Evolutionary conservation across 2,329 filamentous ascomycete genomes (phyloP), one percentile per base, ranked within the genome.

Genomic region (Colletotrichum caudatum): DNA sequence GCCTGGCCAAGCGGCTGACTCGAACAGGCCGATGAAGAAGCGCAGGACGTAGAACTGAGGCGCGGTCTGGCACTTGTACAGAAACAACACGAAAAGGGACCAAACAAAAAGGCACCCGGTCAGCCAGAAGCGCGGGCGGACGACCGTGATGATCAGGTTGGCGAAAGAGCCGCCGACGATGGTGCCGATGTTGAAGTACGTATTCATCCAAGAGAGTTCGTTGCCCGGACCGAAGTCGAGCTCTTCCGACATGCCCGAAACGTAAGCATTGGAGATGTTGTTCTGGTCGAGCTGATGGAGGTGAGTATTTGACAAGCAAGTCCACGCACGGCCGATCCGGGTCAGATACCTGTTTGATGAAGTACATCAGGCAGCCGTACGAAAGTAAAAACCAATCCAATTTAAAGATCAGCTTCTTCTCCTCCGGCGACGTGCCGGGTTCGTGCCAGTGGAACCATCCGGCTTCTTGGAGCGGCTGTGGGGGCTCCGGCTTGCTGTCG

Each of bases 1-100:
- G 35, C 87, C 88, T 0, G 88, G 87, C 57, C 85, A 87, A 58
- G 88, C 88, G 0, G 86, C 85, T 9, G 84, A 84, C 76, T 89
- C 88, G 51, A 88, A 84, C 0, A 88, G 76, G 57, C 88, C 88
- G 39, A 89, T 83, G 54, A 88, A 81, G 68, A 89, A 85, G 8
- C 89, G 83, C 0, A 90, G 79, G 2, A 83, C 83, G 26, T 85
- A 85, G 39, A 85, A 80, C 29, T 84, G 78, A 7, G 75, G 60
- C 0, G 80, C 83, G 1, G 73, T 81, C 26, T 81, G 76, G 58
- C 78, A 82, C 11, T 82, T 81, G 48, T 79, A 84, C 8, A 84
- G 79, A 37, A 82, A 82, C 14, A 84, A 72, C 1, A 83, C 82
- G 44, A 83, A 82, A 26, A 82, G 62, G 5, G 78, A 82, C 82